Evolutionary conservation across 1,139 yeast species (phyloP), one percentile per base, ranked within the genome.

Genomic region (Protomyces pachydermus): DNA sequence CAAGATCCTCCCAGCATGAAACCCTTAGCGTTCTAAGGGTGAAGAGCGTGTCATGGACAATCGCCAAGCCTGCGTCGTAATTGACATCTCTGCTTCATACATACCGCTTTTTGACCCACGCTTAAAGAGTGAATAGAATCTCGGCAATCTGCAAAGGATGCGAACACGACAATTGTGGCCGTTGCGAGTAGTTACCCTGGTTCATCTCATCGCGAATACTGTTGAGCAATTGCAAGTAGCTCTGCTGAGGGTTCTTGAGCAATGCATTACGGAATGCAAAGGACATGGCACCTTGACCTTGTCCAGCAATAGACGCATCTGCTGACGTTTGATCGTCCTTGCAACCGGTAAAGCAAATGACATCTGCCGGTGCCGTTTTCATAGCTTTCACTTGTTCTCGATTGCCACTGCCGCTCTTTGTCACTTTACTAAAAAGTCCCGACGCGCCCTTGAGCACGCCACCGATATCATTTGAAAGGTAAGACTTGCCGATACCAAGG

Each of bases 251-350:
- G 72, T 83, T 82, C 65, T 80, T 80, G 42, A 80, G 74, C 79
- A 91, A 78, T 28, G 88, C 95, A 68, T 82, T 81, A 67, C 90
- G 83, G 72, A 91, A 91, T 0, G 97, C 88, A 81, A 87, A 90
- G 60, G 96, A 87, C 96, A 91, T 89, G 25, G 98, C 98, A 66
- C 98, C 98, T 35, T 58, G 62, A n/a, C 97, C 97, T 66, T 77
- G 73, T 25, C 65, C 58, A 12, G 54, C 51, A 16, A 55, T 45
- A 14, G 56, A 66, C 9, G 66, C 60, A 54, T 64, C 66, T 1
- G 56, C 66, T 18, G 58, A 37, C 12, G 60, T 65, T 37, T 63
- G 66, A 23, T 38, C 50, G 46, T 54, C 62, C 46, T 57, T 62
- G 52, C 64, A 64, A 12, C 98, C 98, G 10, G 95, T 86, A 65